Percentiles rank a stretch among this genome's conserved stretches.
Evolutionary conservation across 331 rosid genomes (phyloP).

Genomic region (Stylosanthes scabra): DNA sequence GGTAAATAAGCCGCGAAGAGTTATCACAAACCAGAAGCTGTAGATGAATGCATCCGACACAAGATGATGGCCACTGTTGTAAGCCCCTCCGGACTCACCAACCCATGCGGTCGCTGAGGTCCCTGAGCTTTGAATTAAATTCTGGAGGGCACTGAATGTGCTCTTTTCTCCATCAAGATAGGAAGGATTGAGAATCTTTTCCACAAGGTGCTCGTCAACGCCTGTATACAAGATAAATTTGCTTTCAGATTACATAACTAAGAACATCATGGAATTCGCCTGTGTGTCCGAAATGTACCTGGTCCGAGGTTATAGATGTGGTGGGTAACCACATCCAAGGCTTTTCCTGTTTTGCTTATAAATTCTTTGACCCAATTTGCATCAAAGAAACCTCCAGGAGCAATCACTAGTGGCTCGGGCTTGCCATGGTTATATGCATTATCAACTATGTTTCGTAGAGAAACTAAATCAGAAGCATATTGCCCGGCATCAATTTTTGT

Average conservation of each 20-base stretch:
- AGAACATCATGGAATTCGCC: background rate
- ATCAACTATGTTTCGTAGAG: conserved; percentile 55
- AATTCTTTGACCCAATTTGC: conserved; percentile 70
- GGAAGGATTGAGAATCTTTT: conserved; percentile 72
- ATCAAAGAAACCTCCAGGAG: conserved; percentile 97
- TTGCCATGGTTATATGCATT: conserved; percentile 47
- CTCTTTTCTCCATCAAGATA: conserved; percentile 57
- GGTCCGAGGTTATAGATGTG: conserved; percentile 90
- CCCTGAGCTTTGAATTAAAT: conserved; percentile 51
- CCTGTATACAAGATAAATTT: conserved; percentile 49
- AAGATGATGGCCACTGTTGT: conserved; percentile 80
- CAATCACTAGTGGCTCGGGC: conserved; percentile 68
- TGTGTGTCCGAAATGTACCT: conserved; percentile 47
- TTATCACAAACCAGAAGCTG: conserved; percentile 75
- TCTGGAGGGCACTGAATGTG: conserved; percentile 59
- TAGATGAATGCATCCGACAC: conserved; percentile 75
- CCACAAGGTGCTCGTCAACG: conserved; percentile 67
- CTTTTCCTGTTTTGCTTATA: conserved; percentile 47
- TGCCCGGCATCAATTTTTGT: conserved; percentile 65
- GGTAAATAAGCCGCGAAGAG: background rate
- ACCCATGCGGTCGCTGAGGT: conserved; percentile 82
- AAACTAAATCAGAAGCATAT: conserved; percentile 65
- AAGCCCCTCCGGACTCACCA: conserved; percentile 96
- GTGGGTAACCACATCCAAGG: conserved; percentile 69
- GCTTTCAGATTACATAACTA: background rate